Evolutionary conservation across 2,329 filamentous ascomycete genomes (phyloP).

Genomic region (Penicillium oxalicum): DNA sequence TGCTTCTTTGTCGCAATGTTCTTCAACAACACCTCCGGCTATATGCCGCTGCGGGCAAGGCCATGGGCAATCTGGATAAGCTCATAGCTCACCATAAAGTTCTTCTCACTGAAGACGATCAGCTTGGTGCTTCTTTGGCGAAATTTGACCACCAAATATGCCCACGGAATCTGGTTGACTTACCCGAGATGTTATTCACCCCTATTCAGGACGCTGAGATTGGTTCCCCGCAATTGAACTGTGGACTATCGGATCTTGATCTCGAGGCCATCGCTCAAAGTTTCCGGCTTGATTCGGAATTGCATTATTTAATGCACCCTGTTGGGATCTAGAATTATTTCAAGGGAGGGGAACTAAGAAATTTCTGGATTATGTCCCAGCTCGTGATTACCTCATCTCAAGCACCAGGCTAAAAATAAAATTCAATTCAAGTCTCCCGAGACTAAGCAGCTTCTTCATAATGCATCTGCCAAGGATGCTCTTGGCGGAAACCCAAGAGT

Average conservation of each 20-base stretch:
- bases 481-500: constrained; percentile 54
- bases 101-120: background rate
- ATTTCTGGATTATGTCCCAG: too few species aligned
- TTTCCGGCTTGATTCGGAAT: constrained; percentile 20
- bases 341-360: too few species aligned
- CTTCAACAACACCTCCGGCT: constrained; percentile 16
- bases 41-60: constrained; percentile 21
- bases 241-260: constrained; percentile 21
- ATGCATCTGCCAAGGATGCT: constrained; percentile 37
- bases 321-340: constrained; percentile 10
- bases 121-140: background rate
- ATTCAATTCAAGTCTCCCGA: background rate
- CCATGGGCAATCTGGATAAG: constrained; percentile 18
- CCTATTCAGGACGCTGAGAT: constrained; percentile 4
- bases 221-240: constrained; percentile 11
- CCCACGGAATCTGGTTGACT: too few species aligned
- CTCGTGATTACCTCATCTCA: too few species aligned
- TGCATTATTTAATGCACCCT: constrained; percentile 18
- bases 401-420: background rate
- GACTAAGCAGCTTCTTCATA: constrained; percentile 5
- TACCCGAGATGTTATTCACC: background rate
- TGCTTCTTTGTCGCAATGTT: constrained; percentile 17
- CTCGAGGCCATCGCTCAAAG: constrained; percentile 25
- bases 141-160: too few species aligned
- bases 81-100: constrained; percentile 17